A percentile compares a stretch with the other conserved stretches of the same genome.
These are phyloP conservation scores for Beauveria sp. DNA, from an alignment of 2,329 filamentous ascomycete species.

Conservation along the genomic window DNA sequence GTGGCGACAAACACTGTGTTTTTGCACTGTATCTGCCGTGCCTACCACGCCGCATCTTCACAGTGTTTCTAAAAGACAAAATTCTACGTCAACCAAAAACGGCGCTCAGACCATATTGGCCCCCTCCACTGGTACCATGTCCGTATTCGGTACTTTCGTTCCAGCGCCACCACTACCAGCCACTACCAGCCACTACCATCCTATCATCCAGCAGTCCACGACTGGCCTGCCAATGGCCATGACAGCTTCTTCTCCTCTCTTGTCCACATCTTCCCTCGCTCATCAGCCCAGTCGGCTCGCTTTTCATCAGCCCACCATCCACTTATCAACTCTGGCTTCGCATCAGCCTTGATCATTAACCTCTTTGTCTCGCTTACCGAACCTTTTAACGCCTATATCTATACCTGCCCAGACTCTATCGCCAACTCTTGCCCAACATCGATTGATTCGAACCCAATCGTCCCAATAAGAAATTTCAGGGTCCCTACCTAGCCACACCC, in stretches of 20 bases:
- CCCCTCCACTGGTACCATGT: background rate
- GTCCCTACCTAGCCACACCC: background rate
- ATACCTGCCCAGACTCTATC: too few relatives aligned
- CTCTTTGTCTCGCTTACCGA: background rate
- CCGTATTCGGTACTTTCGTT: slow-evolving; percentile 6
- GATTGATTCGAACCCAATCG: background rate
- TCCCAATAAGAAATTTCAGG: background rate
- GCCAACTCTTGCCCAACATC: too few relatives aligned
- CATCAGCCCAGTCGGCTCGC: background rate
- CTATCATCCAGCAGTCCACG: too few relatives aligned
- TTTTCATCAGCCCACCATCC: background rate
- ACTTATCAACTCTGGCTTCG: background rate
- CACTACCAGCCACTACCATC: background rate
- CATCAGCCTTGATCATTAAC: background rate
- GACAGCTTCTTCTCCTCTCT: background rate
- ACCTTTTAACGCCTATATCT: too few relatives aligned
- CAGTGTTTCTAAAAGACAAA: background rate
- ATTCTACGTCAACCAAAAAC: background rate
- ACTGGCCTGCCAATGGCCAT: too few relatives aligned
- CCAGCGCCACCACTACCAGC: background rate
- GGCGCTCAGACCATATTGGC: background rate
- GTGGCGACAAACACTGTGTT: background rate
- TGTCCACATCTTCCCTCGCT: background rate
- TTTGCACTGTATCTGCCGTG: background rate
- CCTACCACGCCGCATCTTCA: background rate